Base-by-base conservation (phyloP, 1,284 basidiomycete genomes). In the Cutaneotrichosporon cavernicola region DNA sequence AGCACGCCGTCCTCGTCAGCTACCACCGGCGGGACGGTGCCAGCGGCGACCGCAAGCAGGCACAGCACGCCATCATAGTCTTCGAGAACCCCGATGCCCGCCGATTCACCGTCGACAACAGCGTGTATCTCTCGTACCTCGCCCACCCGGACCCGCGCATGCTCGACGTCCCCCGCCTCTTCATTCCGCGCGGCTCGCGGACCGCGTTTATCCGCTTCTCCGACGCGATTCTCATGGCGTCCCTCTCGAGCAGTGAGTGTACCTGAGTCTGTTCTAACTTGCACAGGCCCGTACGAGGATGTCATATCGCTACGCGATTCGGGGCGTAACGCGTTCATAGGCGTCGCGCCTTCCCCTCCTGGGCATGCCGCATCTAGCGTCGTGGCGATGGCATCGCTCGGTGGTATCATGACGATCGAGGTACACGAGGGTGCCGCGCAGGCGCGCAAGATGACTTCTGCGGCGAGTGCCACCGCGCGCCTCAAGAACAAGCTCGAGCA, bases 401-500 rank as follows among this genome's bases (percentile, higher is more conserved):
- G 79, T 53, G 80, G 80, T 8, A 64, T 81, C 18, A 62, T 81
- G 61, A 70, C 66, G 0, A 64, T 81, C 18, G 76, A 77, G 21
- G 74, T 79, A 2, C 56, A 66, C 64, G 70, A 70, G 49, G 59
- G 58, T 5, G 63, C 56, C 18, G 55, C 40, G 21, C 34, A 61
- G 32, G 61, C 63, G 6, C 64, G 52, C 62, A 65, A 64, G 30
- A 56, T 64, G 32, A 50, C 59, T 22, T 62, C 66, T 0, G 40
- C 60, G 2, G 71, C 68, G 4, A 65, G 69, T 0, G 73, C 72
- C 0, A 80, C 79, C 0, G 73, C 72, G 0, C 66, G 80, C 31
- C 73, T 85, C 40, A 82, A 83, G 70, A 80, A 79, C 22, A 82
- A 81, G 69, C 74, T 86, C 55, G 85, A 85, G 70, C 83, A 84